These are phyloP conservation scores for Pseudogymnoascus destructans DNA, from an alignment of 2,329 filamentous ascomycete genomes.

Conservation along the genomic window DNA sequence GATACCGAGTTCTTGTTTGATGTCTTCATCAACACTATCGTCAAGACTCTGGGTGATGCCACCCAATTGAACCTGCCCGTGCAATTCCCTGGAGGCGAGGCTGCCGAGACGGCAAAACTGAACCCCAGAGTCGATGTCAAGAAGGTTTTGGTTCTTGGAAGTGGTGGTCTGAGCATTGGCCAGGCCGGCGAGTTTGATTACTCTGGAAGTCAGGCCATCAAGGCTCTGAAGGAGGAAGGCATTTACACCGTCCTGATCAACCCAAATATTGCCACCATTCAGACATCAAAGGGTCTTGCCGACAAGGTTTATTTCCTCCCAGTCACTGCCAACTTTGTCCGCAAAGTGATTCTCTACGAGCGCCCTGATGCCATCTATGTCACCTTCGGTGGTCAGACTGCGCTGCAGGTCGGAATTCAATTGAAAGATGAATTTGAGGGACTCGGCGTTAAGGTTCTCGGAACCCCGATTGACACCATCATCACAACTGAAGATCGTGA, in stretches of 20 bases:
- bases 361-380: slow-evolving; percentile 93
- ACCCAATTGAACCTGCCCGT: slow-evolving; percentile 60
- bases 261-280: slow-evolving; percentile 96
- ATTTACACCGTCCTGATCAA: slow-evolving; percentile 98
- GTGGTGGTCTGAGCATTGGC: slow-evolving; percentile 90
- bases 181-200: slow-evolving; percentile 99
- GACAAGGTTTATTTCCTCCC: slow-evolving; percentile 99
- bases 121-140: slow-evolving; percentile 75
- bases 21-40: slow-evolving; percentile 81
- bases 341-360: slow-evolving; percentile 93
- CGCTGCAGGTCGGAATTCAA: slow-evolving; percentile 90
- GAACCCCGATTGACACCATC: slow-evolving; percentile 94
- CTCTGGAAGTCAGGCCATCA: slow-evolving; percentile 95
- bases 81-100: slow-evolving; percentile 72
- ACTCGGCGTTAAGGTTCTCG: slow-evolving; percentile 85
- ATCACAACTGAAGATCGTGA: slow-evolving; percentile 98
- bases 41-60: slow-evolving; percentile 53
- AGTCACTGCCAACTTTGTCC: slow-evolving; percentile 91
- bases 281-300: slow-evolving; percentile 92
- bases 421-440: slow-evolving; percentile 92
- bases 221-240: slow-evolving; percentile 92
- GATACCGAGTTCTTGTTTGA: slow-evolving; percentile 97
- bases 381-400: slow-evolving; percentile 95
- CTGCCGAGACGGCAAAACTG: slow-evolving; percentile 62
- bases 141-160: slow-evolving; percentile 89